A percentile compares a stretch with the other conserved stretches of the same genome.
These are phyloP conservation scores for Globisporangium middletonii DNA, from an alignment of 352 stramenopile species.

Conservation along the genomic window DNA sequence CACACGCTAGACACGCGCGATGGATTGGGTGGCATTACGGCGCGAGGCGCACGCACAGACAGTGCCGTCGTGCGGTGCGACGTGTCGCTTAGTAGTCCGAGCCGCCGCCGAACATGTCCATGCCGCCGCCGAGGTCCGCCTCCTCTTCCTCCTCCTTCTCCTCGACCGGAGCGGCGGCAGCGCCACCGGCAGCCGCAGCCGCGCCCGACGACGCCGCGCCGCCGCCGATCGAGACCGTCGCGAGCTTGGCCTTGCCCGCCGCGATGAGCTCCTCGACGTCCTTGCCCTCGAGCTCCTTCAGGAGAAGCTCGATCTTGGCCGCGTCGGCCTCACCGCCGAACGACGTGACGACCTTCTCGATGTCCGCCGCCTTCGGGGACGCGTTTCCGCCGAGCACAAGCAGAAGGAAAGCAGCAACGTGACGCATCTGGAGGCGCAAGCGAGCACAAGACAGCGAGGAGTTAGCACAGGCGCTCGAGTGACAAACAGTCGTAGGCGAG, in stretches of 20 bases:
- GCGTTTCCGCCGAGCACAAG: conserved; percentile 83
- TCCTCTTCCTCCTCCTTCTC: conserved; percentile 79
- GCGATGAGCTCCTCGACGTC: conserved; percentile 83
- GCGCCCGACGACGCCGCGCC: conserved; percentile 29
- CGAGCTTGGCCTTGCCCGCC: conserved; percentile 82
- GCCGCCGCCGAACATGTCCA: conserved; percentile 84
- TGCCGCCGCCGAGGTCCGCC: conserved; percentile 66
- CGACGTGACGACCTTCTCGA: conserved; percentile 80
- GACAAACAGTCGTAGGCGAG: too few relatives aligned
- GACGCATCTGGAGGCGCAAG: conserved; percentile 67
- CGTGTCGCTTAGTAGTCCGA: conserved; percentile 68
- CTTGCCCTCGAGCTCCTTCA: conserved; percentile 89
- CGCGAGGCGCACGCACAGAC: conserved; percentile 8
- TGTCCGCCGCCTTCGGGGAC: conserved; percentile 61
- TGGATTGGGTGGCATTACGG: conserved; percentile 52
- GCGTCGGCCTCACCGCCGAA: conserved; percentile 79
- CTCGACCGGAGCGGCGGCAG: conserved; percentile 32
- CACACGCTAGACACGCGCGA: conserved; percentile 30
- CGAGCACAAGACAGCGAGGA: conserved; percentile 4
- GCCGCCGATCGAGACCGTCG: conserved; percentile 70
- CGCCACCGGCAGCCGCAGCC: conserved; percentile 26
- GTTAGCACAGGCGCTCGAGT: neutral
- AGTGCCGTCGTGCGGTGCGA: conserved; percentile 4
- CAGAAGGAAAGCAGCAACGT: conserved; percentile 90
- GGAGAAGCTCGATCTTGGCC: conserved; percentile 69